phyloP scores from a whole-genome alignment of 1,139 yeast species.

The Insectozyma bohioensis region DNA sequence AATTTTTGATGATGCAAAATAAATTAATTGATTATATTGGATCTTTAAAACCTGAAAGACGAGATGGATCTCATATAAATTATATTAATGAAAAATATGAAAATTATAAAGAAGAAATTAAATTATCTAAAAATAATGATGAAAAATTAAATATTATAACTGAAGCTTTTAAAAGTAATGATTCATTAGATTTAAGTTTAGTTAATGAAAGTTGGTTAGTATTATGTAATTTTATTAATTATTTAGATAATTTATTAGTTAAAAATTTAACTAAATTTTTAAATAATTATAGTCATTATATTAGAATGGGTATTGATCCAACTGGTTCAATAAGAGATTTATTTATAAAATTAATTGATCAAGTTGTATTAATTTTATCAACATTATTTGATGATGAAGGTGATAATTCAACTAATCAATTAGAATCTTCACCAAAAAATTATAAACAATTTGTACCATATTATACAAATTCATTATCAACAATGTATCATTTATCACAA shows the following conservation, averaged over 20 bases:
- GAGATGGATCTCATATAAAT: slow-evolving; percentile 38
- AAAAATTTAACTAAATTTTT: slow-evolving; percentile 35
- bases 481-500: slow-evolving; percentile 36
- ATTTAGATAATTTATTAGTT: slow-evolving; percentile 33
- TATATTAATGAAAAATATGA: slow-evolving; percentile 43
- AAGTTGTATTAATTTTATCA: slow-evolving; percentile 27
- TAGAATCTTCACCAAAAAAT: slow-evolving; percentile 38
- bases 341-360: slow-evolving; percentile 28
- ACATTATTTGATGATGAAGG: slow-evolving; percentile 32
- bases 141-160: slow-evolving; percentile 30
- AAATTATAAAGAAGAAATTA: slow-evolving; percentile 35
- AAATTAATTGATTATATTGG: slow-evolving; percentile 38
- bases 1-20: slow-evolving; percentile 41
- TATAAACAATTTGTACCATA: slow-evolving; percentile 42
- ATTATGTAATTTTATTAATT: slow-evolving; percentile 36
- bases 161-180: slow-evolving; percentile 39
- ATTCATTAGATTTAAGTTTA: slow-evolving; percentile 43
- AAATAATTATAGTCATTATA: slow-evolving; percentile 39
- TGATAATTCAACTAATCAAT: slow-evolving; percentile 24
- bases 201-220: slow-evolving; percentile 50
- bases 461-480: slow-evolving; percentile 43
- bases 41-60: slow-evolving; percentile 32
- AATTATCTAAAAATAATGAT: slow-evolving; percentile 26
- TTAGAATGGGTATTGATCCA: slow-evolving; percentile 27
- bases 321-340: slow-evolving; percentile 29